Base-by-base conservation (phyloP, 2,329 filamentous ascomycete species). In the Colletotrichum eremochloae region DNA sequence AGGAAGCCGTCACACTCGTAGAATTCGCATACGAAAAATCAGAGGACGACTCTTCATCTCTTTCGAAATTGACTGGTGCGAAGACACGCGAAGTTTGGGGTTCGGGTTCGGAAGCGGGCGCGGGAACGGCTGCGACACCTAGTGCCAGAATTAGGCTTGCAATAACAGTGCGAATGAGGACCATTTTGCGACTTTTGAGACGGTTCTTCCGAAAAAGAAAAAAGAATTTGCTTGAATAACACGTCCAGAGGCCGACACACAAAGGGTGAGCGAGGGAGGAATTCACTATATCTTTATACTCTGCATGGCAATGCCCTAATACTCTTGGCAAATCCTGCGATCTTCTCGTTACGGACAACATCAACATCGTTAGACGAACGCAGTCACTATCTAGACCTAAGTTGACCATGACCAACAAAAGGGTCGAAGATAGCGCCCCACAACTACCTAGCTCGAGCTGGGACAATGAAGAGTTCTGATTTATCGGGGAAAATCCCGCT, bases 81-180 rank as follows among this genome's bases (percentile, higher is more conserved):
- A 24, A 24, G 24, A 24, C 24, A 24, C 24, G 24, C 24, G 24
- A 24, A 24, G 24, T 24, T 36, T 36, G 5, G 33, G 33, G 33
- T 50, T 46, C 38, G 48, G 40, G 48, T 11, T 50, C 24, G 38
- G 56, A 56, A 15, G 38, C 60, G 14, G 60, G 61, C 12, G 55
- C 63, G 9, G 68, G 68, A 6, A 38, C 46, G 18, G 69, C 69
- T 24, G 69, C 44, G 15, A 33, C 66, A 36, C 69, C 66, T 20
- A 64, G 38, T 9, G 46, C 66, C 15, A 72, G 38, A 9, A 58
- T 46, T 6, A 64, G 24, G 38, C 58, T 31, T 38, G 66, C 36
- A 36, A 69, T 4, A 29, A 69, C 2, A 42, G 2, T 50, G 58
- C 65, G 69, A 50, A 72, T 50, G 29, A 53, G n/a, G 40, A 60